Percentiles rank a stretch among this genome's conserved stretches.
Conservation (phyloP, 2,329 filamentous ascomycete species). For the Fusarium duplospermum region DNA sequence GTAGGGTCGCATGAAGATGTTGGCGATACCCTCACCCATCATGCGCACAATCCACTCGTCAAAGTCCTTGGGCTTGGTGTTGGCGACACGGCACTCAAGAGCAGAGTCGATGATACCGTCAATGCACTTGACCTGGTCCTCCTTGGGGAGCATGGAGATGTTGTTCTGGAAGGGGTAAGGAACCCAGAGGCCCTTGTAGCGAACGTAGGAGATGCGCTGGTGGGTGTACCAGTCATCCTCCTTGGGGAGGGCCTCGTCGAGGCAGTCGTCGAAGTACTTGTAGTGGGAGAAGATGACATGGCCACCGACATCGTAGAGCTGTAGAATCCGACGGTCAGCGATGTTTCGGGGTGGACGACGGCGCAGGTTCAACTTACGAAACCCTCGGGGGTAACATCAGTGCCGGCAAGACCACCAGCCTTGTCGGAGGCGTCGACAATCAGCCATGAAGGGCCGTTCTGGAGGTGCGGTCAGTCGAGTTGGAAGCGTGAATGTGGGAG, state of each 20-base stretch:
- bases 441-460: constrained; percentile 95
- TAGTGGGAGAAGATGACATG: constrained; percentile 99
- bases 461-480: constrained; percentile 41
- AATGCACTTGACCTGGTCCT: constrained; percentile 94
- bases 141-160: constrained; percentile 97
- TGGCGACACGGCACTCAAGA: constrained; percentile 85
- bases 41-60: constrained; percentile 98
- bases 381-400: constrained; percentile 93
- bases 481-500: constrained; percentile 38
- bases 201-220: constrained; percentile 98
- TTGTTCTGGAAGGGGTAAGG: constrained; percentile 99
- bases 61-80: constrained; percentile 94
- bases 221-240: constrained; percentile 97
- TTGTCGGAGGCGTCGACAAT: constrained; percentile 93
- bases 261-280: constrained; percentile 99
- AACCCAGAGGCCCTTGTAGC: constrained; percentile 96
- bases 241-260: constrained; percentile 95
- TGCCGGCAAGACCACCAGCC: constrained; percentile 94
- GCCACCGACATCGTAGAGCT: constrained; percentile 98
- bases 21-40: constrained; percentile 88
- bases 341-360: constrained; percentile 18
- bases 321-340: constrained; percentile 35
- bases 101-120: constrained; percentile 97
- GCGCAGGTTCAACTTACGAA: constrained; percentile 78
- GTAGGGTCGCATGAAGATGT: constrained; percentile 99